Base-by-base conservation (phyloP, 1,284 basidiomycete genomes). In the Cryptococcus floricola region DNA sequence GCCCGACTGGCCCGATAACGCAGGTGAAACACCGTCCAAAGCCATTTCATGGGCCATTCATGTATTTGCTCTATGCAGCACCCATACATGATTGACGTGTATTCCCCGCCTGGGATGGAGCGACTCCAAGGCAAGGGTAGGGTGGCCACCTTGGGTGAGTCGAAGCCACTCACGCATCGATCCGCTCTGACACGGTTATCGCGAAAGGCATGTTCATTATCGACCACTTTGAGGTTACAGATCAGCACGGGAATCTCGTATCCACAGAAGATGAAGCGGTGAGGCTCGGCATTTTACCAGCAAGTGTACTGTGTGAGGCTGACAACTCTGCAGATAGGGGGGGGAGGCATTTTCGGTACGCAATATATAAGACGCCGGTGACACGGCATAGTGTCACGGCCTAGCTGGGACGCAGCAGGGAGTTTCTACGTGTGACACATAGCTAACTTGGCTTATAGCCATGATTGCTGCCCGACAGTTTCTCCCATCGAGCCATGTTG, bases 121-220 rank as follows among this genome's bases (percentile, higher is more conserved):
- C 39, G 18, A 16, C 48, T 50, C 34, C 3, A 6, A 18, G 48
- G 48, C 6, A 64, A 58, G 55, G 67, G 67, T 5, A 47, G 66
- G 23, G 60, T 69, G 10, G 54, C 54, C 10, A 67, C 67, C 12
- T 50, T 69, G 8, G 67, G 62, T 64, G 25, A 48, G 54, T 61
- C 16, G 13, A 16, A 39, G 50, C 39, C 28, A 34, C 31, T 19
- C n/a, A 18, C 31, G n/a, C 25, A 19, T 18, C 39, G 28, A 41
- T 38, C 25, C 23, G 19, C 34, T 41, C 10, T 52, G 48, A 43
- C 28, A 23, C 14, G 23, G 23, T 23, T 38, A 23, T 31, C 12
- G 25, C 19, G 12, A n/a, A 51, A 77, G 91, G 91, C n/a, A 86
- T 91, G 85, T 91, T 93, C 77, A 92, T 94, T 63, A 84, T 94